Evolutionary conservation across 2,329 filamentous ascomycete genomes (phyloP).

Genomic region (Phyllosticta citrichinensis): DNA sequence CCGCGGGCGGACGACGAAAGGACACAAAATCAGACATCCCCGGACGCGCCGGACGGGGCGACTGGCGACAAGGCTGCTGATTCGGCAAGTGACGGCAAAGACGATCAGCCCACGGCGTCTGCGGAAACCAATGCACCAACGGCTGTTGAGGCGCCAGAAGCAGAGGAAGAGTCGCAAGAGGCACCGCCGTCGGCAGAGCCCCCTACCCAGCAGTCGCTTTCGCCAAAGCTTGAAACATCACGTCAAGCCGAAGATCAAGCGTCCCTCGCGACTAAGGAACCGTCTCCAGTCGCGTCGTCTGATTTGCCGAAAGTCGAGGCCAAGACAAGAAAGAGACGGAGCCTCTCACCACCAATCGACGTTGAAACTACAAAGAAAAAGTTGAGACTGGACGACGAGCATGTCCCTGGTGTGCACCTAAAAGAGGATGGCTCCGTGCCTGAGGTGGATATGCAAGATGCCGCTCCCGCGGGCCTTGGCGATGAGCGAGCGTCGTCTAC

Average conservation of each 20-base stretch:
- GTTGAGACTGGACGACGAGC: conserved; percentile 28
- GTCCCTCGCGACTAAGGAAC: background rate
- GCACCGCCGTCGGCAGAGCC: background rate
- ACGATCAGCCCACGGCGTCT: background rate
- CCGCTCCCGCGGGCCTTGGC: background rate
- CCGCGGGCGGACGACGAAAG: background rate
- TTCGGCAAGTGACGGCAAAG: background rate
- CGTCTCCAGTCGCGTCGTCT: conserved; percentile 25
- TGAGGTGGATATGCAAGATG: background rate
- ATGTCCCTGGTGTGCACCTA: conserved; percentile 19
- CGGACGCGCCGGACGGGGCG: background rate
- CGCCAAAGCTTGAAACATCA: conserved; percentile 9
- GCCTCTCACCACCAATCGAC: conserved; percentile 26
- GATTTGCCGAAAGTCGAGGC: conserved; percentile 26
- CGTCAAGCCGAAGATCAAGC: background rate
- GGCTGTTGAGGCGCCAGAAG: background rate
- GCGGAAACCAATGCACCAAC: background rate
- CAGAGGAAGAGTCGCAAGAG: background rate
- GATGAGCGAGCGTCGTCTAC: conserved; percentile 14
- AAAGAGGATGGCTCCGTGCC: conserved; percentile 17
- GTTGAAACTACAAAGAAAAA: conserved; percentile 32
- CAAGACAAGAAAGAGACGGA: conserved; percentile 33
- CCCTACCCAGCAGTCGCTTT: background rate
- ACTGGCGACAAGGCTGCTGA: background rate
- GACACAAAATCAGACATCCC: background rate